Percentiles rank a stretch among this genome's conserved stretches.
phyloP scores from a whole-genome alignment of 441 rosid species.

The Viola pubescens region DNA sequence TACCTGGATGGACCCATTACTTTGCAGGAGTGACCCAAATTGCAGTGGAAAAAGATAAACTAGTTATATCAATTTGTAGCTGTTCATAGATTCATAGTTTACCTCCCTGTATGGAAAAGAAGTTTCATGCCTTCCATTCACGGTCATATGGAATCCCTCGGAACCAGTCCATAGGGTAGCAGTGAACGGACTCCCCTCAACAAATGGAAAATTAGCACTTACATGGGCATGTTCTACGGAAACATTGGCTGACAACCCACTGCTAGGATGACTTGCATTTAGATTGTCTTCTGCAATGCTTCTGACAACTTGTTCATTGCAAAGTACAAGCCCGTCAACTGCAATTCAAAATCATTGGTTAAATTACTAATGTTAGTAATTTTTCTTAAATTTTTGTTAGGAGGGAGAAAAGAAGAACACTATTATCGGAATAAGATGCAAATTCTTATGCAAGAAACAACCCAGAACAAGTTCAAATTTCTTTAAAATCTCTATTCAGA shows the following conservation, averaged over 20 bases:
- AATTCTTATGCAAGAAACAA: too few species aligned
- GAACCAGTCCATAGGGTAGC: slow-evolving; percentile 76
- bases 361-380: slow-evolving; percentile 9
- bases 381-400: background rate
- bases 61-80: slow-evolving; percentile 1
- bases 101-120: slow-evolving; percentile 81
- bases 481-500: too few species aligned
- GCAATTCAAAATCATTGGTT: slow-evolving; percentile 21
- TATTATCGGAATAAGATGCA: too few species aligned
- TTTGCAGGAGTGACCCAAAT: background rate
- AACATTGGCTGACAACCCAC: slow-evolving; percentile 26
- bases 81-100: slow-evolving; percentile 23
- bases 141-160: slow-evolving; percentile 84
- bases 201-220: slow-evolving; percentile 61
- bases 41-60: background rate
- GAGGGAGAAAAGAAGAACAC: too few species aligned
- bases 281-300: slow-evolving; percentile 38
- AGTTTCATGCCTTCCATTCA: slow-evolving; percentile 82
- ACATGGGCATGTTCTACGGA: slow-evolving; percentile 35
- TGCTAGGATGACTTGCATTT: slow-evolving; percentile 28
- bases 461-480: too few species aligned
- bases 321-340: slow-evolving; percentile 78
- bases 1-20: too few species aligned
- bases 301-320: slow-evolving; percentile 61
- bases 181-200: slow-evolving; percentile 60